Base-by-base conservation (phyloP, 129 eudicot genomes). In the Flaveria robusta region DNA sequence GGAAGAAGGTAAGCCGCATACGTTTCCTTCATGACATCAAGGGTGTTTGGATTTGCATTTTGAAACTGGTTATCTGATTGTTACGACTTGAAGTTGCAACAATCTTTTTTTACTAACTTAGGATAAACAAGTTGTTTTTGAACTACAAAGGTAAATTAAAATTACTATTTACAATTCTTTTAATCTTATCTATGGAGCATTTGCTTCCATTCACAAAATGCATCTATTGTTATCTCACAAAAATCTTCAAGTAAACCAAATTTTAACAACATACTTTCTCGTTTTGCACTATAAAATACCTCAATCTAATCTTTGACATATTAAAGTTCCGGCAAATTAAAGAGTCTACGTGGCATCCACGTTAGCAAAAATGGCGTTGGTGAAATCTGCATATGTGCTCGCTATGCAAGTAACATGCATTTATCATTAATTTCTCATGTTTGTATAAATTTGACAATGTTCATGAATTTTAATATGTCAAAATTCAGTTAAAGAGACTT, bases 1-100 rank as follows among this genome's bases (percentile, higher is more conserved):
- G 98, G 98, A 83, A 72, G 67, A 81, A 94, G 98, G 97, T 94
- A 22, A 43, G 0, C 27, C 13, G 1, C 34, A 10, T 47, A 7
- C 68, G 22, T 16, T 50, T 9, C 31, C 45, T 7, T 54, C 8
- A 20, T 74, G 47, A 42, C n/a, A 29, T 60, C 10, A 20, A 0
- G 46, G 69, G 65, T 19, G 12, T 72, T 19, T 12, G 23, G 49
- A 54, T 54, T 66, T 72, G 16, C 46, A 18, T 71, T 52, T 42
- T 19, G 72, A 7, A 68, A 68, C n/a, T 12, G 19, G 3, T 18
- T n/a, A 52, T 52, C 23, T n/a, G 23, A 52, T 52, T n/a, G 23
- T 19, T 16, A 52, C 11, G 10, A 52, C 60, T 52, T 52, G 13
- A 56, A 56, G 64, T 56, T 19, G 64, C 15, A 56, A 20, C 5